Evolutionary conservation across 805 yeast genomes (phyloP), one percentile per base, ranked within the genome.

Genomic region (Wickerhamiella bombiphila): DNA sequence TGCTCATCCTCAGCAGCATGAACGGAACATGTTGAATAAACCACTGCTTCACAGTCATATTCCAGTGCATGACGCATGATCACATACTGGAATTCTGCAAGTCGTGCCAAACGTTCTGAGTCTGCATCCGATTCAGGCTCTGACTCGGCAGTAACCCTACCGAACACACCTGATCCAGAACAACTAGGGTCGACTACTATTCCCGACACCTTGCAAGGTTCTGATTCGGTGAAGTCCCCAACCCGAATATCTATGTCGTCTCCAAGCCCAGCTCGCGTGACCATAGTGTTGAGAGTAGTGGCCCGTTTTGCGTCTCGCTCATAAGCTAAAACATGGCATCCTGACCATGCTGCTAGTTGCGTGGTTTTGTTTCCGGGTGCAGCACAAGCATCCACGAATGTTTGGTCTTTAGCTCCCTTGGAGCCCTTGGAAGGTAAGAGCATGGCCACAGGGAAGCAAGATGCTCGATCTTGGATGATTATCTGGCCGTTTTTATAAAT

Each of bases 331-430:
- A 63, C 61, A 2, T 59, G 47, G 2, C 52, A 47, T 8, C 33
- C 33, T 17, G 82, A 57, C 36, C 70, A 63, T 0, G 91, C 72
- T 0, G 95, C 94, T 17, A 78, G 61, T 59, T 88, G 97, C 0
- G 96, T 82, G 0, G 99, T 91, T 56, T 91, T 93, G 58, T 91
- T 91, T 4, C 99, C 99, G 3, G 99, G 99, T 0, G 99, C 98
- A 2, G 97, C 86, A 60, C 96, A 86, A 1, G 95, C 79, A 59
- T 91, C 99, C 32, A 91, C 80, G 8, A 85, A 73, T 30, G 13
- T 30, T 9, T 19, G 11, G 13, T 24, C 13, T 9, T 24, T 13
- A 13, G 4, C 16, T 13, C 40, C 43, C 3, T 9, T 14, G 18
- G 65, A 58, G 32, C 76, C 78, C 3, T 70, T 64, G 1, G 54